Evolutionary conservation across 2,329 filamentous ascomycete genomes (phyloP).

Genomic region (Colletotrichum lupini): DNA sequence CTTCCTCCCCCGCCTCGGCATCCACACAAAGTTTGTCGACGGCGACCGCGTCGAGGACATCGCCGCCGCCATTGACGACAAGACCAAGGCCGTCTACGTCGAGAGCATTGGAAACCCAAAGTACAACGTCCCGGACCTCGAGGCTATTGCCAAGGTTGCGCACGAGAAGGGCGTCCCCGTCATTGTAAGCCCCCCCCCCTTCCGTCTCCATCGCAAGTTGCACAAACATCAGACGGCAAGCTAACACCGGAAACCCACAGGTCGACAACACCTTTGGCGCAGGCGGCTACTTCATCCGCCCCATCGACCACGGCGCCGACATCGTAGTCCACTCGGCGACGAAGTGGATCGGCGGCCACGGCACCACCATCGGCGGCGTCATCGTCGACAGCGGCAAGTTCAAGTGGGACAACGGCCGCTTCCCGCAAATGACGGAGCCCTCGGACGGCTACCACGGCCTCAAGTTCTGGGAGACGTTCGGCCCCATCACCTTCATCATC

Average conservation of each 20-base stretch:
- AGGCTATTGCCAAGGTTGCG: constrained; percentile 84
- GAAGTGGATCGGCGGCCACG: constrained; percentile 97
- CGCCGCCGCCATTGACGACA: constrained; percentile 85
- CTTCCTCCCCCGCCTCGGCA: constrained; percentile 85
- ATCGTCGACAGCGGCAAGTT: constrained; percentile 92
- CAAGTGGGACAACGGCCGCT: constrained; percentile 88
- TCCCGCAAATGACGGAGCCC: constrained; percentile 93
- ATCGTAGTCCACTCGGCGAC: constrained; percentile 95
- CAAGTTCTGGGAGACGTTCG: constrained; percentile 95
- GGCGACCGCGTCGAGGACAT: constrained; percentile 85
- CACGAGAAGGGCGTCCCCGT: constrained; percentile 75
- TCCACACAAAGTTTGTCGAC: constrained; percentile 86
- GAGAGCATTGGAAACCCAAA: constrained; percentile 94
- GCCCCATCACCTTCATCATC: constrained; percentile 83
- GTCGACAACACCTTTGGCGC: constrained; percentile 97
- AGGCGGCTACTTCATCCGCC: constrained; percentile 87
- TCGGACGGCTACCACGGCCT: constrained; percentile 91
- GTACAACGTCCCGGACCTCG: constrained; percentile 93
- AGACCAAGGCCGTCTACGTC: constrained; percentile 91
- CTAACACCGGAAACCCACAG: constrained; percentile 47
- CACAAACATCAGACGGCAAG: background rate
- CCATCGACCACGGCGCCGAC: constrained; percentile 91
- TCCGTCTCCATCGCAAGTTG: background rate
- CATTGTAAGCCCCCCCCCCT: constrained; percentile 55
- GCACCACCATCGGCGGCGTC: constrained; percentile 89